Conservation (phyloP, 2,329 filamentous ascomycete species). For the Cladophialophora immunda region DNA sequence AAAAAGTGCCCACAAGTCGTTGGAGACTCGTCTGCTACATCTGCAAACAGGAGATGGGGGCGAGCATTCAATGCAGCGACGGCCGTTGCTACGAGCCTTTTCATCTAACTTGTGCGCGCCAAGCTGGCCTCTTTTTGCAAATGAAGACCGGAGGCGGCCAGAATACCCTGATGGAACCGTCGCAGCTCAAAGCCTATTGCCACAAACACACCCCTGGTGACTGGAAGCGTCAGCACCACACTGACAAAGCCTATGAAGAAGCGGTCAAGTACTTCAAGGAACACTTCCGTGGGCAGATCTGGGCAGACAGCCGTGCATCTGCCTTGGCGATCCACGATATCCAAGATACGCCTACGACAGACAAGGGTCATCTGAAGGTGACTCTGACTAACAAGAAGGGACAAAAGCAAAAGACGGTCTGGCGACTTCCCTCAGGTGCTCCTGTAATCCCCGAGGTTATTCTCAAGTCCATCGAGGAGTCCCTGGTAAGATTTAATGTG, state of each 20-base stretch:
- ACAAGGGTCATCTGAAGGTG: constrained; percentile 60
- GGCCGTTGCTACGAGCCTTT: constrained; percentile 97
- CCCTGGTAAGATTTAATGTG: constrained; percentile 82
- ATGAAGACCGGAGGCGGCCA: constrained; percentile 94
- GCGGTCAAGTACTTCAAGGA: constrained; percentile 90
- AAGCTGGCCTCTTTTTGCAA: constrained; percentile 86
- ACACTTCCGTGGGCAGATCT: constrained; percentile 86
- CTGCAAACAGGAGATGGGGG: constrained; percentile 96
- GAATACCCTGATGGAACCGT: constrained; percentile 78
- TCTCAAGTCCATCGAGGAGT: constrained; percentile 83
- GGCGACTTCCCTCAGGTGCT: constrained; percentile 93
- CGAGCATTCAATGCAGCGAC: constrained; percentile 97
- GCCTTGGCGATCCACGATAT: constrained; percentile 80
- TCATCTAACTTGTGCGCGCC: constrained; percentile 92
- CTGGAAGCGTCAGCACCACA: constrained; percentile 85
- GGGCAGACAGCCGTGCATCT: constrained; percentile 88
- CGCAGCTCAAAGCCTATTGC: constrained; percentile 91
- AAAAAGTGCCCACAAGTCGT: constrained; percentile 92
- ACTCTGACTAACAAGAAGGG: constrained; percentile 67
- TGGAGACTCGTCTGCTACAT: constrained; percentile 98
- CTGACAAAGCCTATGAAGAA: constrained; percentile 79
- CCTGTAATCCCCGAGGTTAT: constrained; percentile 92
- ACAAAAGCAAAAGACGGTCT: constrained; percentile 71
- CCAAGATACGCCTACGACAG: constrained; percentile 61
- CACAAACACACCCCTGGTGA: constrained; percentile 93